phyloP scores from a whole-genome alignment of 192 early-diverging fungal species.

The Glomus cerebriforme region DNA sequence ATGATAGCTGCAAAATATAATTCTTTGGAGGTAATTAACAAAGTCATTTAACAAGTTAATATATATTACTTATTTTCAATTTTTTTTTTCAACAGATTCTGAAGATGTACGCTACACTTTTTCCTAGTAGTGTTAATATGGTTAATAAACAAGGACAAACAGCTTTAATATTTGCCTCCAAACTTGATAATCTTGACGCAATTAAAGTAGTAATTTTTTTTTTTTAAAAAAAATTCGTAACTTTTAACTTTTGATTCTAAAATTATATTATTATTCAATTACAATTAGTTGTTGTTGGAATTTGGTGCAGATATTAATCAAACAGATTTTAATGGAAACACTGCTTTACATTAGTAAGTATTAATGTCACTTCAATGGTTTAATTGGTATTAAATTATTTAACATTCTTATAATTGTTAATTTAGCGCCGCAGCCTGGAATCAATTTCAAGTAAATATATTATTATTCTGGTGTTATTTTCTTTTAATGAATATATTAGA shows the following conservation, averaged over 20 bases:
- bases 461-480: background rate
- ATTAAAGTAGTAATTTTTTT: constrained; percentile 13
- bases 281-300: constrained; percentile 11
- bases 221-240: background rate
- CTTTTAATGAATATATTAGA: background rate
- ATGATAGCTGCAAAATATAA: constrained; percentile 28
- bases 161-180: constrained; percentile 23
- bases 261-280: background rate
- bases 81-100: constrained; percentile 15
- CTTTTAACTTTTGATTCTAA: background rate
- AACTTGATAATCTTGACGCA: constrained; percentile 12
- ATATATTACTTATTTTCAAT: background rate
- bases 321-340: constrained; percentile 27
- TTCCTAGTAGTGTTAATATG: constrained; percentile 21
- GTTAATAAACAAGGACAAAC: constrained; percentile 30
- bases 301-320: constrained; percentile 28
- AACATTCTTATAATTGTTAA: background rate
- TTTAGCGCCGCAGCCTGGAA: constrained; percentile 29
- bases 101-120: constrained; percentile 14
- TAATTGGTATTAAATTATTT: background rate
- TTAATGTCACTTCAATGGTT: background rate
- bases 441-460: constrained; percentile 11
- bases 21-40: constrained; percentile 15
- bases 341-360: constrained; percentile 28
- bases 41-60: background rate